Base-by-base conservation (phyloP, 345 rosid genomes). In the Gossypium australe region DNA sequence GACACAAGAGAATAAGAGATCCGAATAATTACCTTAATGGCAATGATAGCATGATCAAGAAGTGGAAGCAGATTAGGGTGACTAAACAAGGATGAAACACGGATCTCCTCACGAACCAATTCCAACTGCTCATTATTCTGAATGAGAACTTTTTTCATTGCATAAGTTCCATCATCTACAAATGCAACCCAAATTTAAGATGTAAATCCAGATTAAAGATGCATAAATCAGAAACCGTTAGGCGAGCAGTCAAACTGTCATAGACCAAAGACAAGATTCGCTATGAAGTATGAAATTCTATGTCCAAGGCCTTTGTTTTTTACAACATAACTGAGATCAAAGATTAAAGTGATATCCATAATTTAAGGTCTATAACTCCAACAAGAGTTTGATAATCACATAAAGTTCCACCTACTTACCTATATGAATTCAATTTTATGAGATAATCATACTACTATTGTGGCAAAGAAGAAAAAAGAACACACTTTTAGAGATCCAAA, bases 131-230 rank as follows among this genome's bases (percentile, higher is more conserved):
- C 96, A 82, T 77, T 79, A 71, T 84, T 95, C 83, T 95, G 98
- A 78, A 95, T 89, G 53, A 95, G 88, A 67, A 95, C 99, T 85
- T 94, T 94, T 91, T 94, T 94, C 95, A 94, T 89, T 25, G 98
- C 99, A 57, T 91, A 95, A 56, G 91, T 91, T 65, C 97, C 97
- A 88, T 90, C 96, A 76, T 80, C 98, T 95, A 82, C 86, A 80
- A 48, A 70, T 27, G 12, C 25, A 71, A 77, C 52, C 59, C 65
- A 41, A 67, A 9, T 63, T 62, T 62, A 69, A 43, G 29, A 5
- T n/a, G 4, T 29, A 51, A 41, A 51, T 68, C 13, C 34, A 65
- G 20, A 67, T 49, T 0, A 11, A 56, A 41, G 2, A 12, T 49
- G 61, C 74, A 55, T n/a, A 70, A 29, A 70, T 34, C 56, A 7